Conservation (phyloP, 768 basidiomycete species). For the Mrakia hoshinonis region DNA sequence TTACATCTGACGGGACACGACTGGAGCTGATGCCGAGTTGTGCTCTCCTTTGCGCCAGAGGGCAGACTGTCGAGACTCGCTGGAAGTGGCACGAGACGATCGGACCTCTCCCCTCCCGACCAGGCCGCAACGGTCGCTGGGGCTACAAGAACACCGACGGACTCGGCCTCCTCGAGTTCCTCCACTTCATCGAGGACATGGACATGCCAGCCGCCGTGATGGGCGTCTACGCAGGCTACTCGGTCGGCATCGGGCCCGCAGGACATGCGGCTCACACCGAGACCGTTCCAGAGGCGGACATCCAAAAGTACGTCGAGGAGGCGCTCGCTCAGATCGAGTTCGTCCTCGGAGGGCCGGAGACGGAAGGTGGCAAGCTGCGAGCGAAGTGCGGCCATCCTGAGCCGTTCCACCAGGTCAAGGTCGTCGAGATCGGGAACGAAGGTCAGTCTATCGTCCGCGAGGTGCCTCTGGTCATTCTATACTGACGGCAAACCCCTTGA, state of each 20-base stretch:
- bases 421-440: conserved; percentile 45
- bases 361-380: conserved; percentile 50
- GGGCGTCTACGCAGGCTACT: conserved; percentile 53
- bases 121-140: conserved; percentile 51
- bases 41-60: background rate
- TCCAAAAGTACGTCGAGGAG: conserved; percentile 51
- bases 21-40: no score
- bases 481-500: no score
- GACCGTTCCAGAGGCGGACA: conserved; percentile 44
- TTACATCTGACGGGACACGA: no score
- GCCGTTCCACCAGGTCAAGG: conserved; percentile 46
- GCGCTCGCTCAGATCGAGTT: conserved; percentile 55
- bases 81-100: conserved; percentile 63
- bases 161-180: conserved; percentile 52
- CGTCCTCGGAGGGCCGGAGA: conserved; percentile 51
- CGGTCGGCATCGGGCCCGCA: conserved; percentile 22
- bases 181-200: conserved; percentile 52
- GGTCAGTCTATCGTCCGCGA: no score
- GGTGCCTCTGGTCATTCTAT: no score
- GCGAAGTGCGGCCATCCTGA: conserved; percentile 52
- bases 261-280: conserved; percentile 50
- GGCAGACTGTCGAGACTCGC: conserved; percentile 48
- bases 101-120: conserved; percentile 50
- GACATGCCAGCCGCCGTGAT: conserved; percentile 53
- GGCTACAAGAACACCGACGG: conserved; percentile 37